Evolutionary conservation across 371 early-diverging fungal species (phyloP).

Genomic region (Mortierella sp.): DNA sequence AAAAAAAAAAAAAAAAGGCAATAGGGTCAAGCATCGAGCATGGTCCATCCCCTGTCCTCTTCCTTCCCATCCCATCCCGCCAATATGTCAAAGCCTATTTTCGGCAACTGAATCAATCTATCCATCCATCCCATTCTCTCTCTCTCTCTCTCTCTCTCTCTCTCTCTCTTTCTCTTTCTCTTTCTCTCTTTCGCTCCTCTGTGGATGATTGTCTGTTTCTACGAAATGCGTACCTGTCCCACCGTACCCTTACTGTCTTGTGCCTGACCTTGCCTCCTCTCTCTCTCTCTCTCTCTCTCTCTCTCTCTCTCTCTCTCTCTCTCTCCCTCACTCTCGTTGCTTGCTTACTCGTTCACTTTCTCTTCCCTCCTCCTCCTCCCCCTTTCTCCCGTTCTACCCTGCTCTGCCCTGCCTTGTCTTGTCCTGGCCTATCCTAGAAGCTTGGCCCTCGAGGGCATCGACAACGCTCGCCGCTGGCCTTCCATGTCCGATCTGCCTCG

Average conservation of each 20-base stretch:
- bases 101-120: too few species aligned
- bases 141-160: too few species aligned
- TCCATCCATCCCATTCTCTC: background rate
- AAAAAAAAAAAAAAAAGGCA: too few species aligned
- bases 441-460: slow-evolving; percentile 37
- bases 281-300: slow-evolving; percentile 2
- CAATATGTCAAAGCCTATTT: too few species aligned
- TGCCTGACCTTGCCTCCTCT: too few species aligned
- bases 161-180: too few species aligned
- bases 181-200: background rate
- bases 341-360: slow-evolving; percentile 2
- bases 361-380: background rate
- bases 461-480: slow-evolving; percentile 37
- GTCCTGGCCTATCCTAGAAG: slow-evolving; percentile 9
- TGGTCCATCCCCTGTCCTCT: too few species aligned
- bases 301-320: background rate
- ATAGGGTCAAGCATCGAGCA: too few species aligned
- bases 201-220: too few species aligned
- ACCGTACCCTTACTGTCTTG: too few species aligned
- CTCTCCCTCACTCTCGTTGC: background rate
- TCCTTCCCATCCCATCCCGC: too few species aligned
- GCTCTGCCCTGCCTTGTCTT: background rate
- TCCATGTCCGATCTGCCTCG: slow-evolving; percentile 22
- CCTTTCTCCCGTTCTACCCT: background rate
- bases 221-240: too few species aligned